Conservation (phyloP, 805 yeast genomes). For the Ogataea nitratoaversa region DNA sequence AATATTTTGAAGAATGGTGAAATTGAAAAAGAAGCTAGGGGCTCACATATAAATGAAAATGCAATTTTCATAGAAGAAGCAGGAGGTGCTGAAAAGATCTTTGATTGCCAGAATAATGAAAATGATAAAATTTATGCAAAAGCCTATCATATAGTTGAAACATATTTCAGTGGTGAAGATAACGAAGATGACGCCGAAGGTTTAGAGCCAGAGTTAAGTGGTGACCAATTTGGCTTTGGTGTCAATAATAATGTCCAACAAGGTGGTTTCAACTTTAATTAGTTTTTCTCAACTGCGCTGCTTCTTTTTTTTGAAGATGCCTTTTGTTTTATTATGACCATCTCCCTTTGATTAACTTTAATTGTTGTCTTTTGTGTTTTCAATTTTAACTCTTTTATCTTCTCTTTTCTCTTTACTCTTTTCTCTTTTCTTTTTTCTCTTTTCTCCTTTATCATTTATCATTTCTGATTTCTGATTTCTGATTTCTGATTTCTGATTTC, state of each 20-base stretch:
- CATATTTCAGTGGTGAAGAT: conserved; percentile 83
- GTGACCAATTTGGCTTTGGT: conserved; percentile 87
- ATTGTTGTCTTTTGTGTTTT: neutral
- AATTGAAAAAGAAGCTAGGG: conserved; percentile 75
- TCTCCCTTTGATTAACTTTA: neutral
- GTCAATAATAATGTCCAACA: conserved; percentile 47
- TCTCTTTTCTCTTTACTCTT: conserved; percentile 1
- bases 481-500: neutral
- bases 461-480: conserved; percentile 5
- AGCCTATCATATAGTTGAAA: conserved; percentile 85
- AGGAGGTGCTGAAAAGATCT: conserved; percentile 96
- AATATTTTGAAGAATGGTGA: conserved; percentile 94
- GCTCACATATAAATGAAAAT: conserved; percentile 70
- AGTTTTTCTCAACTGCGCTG: neutral
- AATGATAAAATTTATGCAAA: conserved; percentile 90
- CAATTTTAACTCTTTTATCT: neutral
- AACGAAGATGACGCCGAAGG: conserved; percentile 62
- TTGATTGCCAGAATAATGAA: conserved; percentile 85
- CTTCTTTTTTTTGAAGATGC: neutral
- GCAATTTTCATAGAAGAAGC: conserved; percentile 95
- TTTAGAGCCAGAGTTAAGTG: conserved; percentile 66
- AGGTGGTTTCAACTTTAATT: conserved; percentile 47
- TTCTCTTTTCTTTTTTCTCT: conserved; percentile 4
- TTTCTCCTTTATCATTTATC: neutral
- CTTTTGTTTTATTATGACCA: too few species aligned